A percentile compares a stretch with the other conserved stretches of the same genome.
Conservation (phyloP, 805 yeast species). For the Priceomyces haplophilus region DNA sequence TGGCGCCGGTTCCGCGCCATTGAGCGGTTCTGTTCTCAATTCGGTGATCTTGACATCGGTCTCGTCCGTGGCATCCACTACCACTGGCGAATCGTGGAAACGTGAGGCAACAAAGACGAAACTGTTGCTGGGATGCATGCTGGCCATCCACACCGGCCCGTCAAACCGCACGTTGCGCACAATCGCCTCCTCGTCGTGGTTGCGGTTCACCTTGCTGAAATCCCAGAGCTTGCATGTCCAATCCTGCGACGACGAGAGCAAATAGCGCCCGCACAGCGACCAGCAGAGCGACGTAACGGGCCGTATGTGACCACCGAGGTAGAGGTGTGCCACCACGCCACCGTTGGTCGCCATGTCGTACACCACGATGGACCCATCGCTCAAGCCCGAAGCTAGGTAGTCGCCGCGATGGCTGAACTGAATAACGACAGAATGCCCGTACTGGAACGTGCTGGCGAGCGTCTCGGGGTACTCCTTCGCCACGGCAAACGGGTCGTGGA, state of each 20-base stretch:
- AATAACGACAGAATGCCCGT: conserved; percentile 64
- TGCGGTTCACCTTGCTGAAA: conserved; percentile 36
- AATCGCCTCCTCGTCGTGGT: conserved; percentile 25
- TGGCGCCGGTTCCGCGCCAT: too few relatives aligned
- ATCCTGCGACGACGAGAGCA: conserved; percentile 73
- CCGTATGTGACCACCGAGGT: conserved; percentile 57
- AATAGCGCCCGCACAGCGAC: conserved; percentile 68
- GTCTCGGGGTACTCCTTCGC: conserved; percentile 90
- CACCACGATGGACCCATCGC: conserved; percentile 70
- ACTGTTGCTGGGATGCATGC: conserved; percentile 48
- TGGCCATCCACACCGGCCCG: conserved; percentile 72
- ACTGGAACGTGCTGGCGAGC: conserved; percentile 64
- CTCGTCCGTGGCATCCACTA: conserved; percentile 39
- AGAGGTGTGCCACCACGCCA: conserved; percentile 50
- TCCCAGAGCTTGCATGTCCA: conserved; percentile 87
- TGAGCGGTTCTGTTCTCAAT: conserved; percentile 21
- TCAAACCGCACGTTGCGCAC: conserved; percentile 51
- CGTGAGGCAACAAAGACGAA: conserved; percentile 59
- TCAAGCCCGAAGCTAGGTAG: conserved; percentile 76
- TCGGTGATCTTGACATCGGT: conserved; percentile 16
- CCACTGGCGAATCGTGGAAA: conserved; percentile 58
- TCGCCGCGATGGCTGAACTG: conserved; percentile 75
- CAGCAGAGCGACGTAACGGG: conserved; percentile 73
- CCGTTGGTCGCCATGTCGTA: conserved; percentile 70
- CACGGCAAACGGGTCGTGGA: conserved; percentile 87